Base-by-base conservation (phyloP, 768 basidiomycete species). In the Hortiboletus flavorubellus region DNA sequence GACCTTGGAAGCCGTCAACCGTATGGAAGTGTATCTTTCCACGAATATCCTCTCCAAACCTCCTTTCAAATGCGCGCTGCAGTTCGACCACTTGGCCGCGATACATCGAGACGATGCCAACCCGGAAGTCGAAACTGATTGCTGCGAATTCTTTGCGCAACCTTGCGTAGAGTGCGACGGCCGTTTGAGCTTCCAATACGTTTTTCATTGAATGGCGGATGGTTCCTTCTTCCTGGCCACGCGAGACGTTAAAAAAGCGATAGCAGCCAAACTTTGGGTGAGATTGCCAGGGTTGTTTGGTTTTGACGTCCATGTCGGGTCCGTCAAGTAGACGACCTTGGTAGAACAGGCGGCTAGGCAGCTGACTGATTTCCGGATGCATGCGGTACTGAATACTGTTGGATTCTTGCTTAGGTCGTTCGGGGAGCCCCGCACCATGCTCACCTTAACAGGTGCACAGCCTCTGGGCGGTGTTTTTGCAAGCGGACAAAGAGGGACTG, bases 1-100 rank as follows among this genome's bases (percentile, higher is more conserved):
- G 97, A 46, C 97, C 97, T 50, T 99, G 97, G 67, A 98, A 98
- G 10, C 96, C 97, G 72, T 99, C 96, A 38, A 99, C 96, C 0
- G 97, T 98, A 68, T 97, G 90, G 75, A 99, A 98, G 64, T 95
- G 89, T 38, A 99, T 83, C 41, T 79, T 83, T 33, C 78, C 78
- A 1, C 87, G 63, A 21, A 97, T 83, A 23, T 83, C 79, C 33
- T 75, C 67, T 3, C 94, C 93, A 68, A 91, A 97, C 14, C 80
- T 78, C 51, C 77, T 72, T 43, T 78, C 74, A 63, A 99, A 98
- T 7, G 79, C 74, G 14, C 80, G 77, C 31, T 82, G 82, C 48
- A 99, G 73, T 66, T 91, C 91, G 11, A 71, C 55, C 40, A 97
- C 81, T 67, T 99, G 96, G 4, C 90, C 94, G 42, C 89, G 86